phyloP scores from a whole-genome alignment of 2,329 filamentous ascomycete genomes.

The Verticillium tricorpus region DNA sequence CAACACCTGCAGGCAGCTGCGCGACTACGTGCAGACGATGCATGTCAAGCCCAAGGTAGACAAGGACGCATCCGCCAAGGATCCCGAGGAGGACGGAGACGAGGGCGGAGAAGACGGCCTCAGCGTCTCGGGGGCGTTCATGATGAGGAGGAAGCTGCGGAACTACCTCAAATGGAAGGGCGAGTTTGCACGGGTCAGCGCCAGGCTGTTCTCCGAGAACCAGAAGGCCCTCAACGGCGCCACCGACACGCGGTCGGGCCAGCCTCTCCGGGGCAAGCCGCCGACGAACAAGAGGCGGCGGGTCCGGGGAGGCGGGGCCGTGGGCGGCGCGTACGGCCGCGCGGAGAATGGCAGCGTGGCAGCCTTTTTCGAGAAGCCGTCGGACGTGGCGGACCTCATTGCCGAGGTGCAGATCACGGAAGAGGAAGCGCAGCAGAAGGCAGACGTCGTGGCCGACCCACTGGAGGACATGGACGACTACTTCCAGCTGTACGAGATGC shows the following conservation, averaged over 20 bases:
- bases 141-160: constrained; percentile 85
- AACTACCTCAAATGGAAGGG: constrained; percentile 89
- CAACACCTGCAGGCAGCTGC: constrained; percentile 78
- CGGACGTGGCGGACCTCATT: constrained; percentile 77
- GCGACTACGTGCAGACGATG: constrained; percentile 91
- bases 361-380: constrained; percentile 76
- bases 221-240: constrained; percentile 69
- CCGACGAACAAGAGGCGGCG: constrained; percentile 84
- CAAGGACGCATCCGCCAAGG: constrained; percentile 18
- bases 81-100: constrained; percentile 22
- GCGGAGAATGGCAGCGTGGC: constrained; percentile 70
- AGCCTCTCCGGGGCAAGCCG: constrained; percentile 53
- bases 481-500: constrained; percentile 88
- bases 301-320: constrained; percentile 70
- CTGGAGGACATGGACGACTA: constrained; percentile 89
- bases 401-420: constrained; percentile 79
- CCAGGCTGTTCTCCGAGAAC: constrained; percentile 72
- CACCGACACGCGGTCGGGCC: constrained; percentile 48
- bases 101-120: constrained; percentile 42
- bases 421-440: constrained; percentile 69
- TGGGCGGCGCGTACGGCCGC: constrained; percentile 54
- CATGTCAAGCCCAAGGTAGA: constrained; percentile 59
- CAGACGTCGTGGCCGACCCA: constrained; percentile 69
- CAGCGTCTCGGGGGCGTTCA: constrained; percentile 67
- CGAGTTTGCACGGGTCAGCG: constrained; percentile 81